phyloP scores from a whole-genome alignment of 306 rosid species.

The Sphenostylis stenocarpa region DNA sequence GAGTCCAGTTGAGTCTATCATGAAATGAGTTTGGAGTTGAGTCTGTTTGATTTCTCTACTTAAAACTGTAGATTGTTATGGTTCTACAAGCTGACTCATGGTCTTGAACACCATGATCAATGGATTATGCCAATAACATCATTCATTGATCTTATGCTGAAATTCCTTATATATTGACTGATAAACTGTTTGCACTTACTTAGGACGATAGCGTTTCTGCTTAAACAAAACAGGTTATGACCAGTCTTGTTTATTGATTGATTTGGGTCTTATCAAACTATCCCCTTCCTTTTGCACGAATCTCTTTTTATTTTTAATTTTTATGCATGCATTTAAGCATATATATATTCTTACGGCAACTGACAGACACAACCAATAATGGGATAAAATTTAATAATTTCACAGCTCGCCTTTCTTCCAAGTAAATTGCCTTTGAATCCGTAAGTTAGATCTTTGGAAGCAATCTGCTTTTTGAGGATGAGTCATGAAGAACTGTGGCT shows the following conservation, averaged over 20 bases:
- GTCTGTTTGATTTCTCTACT: neutral
- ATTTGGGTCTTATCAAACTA: conserved; percentile 12
- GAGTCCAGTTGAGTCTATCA: neutral
- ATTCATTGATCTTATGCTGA: conserved; percentile 8
- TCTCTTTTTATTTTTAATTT: neutral
- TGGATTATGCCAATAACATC: conserved; percentile 5
- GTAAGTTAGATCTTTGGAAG: neutral
- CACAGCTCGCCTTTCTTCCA: conserved; percentile 14
- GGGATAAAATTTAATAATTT: conserved; percentile 5
- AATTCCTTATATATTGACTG: neutral
- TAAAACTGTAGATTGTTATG: neutral
- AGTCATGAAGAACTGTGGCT: conserved; percentile 11
- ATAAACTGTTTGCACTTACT: conserved; percentile 1
- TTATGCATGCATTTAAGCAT: neutral
- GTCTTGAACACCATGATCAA: neutral
- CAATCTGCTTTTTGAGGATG: neutral
- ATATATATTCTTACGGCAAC: neutral
- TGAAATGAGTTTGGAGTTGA: neutral
- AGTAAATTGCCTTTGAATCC: conserved; percentile 1
- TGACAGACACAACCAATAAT: neutral
- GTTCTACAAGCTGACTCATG: neutral
- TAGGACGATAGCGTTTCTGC: conserved; percentile 10
- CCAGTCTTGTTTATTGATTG: neutral
- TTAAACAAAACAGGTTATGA: conserved; percentile 7
- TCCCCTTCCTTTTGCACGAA: neutral